phyloP scores from a whole-genome alignment of 805 yeast species.

The Pichia exigua region DNA sequence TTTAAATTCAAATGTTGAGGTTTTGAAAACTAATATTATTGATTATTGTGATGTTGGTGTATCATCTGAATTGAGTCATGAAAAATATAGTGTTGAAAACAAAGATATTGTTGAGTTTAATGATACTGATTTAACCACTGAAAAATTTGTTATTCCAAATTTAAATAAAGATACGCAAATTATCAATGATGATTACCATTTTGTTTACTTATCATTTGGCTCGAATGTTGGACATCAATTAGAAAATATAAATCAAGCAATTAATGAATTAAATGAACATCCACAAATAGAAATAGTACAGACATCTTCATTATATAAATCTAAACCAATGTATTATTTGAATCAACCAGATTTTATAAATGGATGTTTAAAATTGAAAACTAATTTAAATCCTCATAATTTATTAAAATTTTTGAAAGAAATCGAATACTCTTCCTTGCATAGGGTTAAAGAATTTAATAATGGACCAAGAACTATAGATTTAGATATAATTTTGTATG shows the following conservation, averaged over 20 bases:
- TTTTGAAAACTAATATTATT: constrained; percentile 83
- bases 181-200: constrained; percentile 28
- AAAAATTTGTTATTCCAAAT: constrained; percentile 22
- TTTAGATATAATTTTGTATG: constrained; percentile 76
- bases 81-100: background rate
- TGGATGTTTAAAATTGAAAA: constrained; percentile 68
- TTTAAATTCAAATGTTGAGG: constrained; percentile 41
- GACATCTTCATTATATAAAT: constrained; percentile 74
- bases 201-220: constrained; percentile 80
- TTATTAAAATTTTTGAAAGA: constrained; percentile 55
- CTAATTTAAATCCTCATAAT: constrained; percentile 55
- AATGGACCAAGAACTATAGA: constrained; percentile 94
- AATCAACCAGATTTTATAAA: constrained; percentile 80
- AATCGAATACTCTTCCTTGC: constrained; percentile 67
- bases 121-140: constrained; percentile 11
- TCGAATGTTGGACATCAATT: constrained; percentile 74
- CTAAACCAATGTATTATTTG: constrained; percentile 85
- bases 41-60: constrained; percentile 88
- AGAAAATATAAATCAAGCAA: constrained; percentile 49
- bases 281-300: constrained; percentile 38
- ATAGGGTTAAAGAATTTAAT: constrained; percentile 68
- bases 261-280: constrained; percentile 34
- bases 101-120: constrained; percentile 19
- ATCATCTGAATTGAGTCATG: constrained; percentile 31
- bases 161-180: constrained; percentile 19